Conservation (phyloP, 2,329 filamentous ascomycete genomes). For the Monilinia laxa region DNA sequence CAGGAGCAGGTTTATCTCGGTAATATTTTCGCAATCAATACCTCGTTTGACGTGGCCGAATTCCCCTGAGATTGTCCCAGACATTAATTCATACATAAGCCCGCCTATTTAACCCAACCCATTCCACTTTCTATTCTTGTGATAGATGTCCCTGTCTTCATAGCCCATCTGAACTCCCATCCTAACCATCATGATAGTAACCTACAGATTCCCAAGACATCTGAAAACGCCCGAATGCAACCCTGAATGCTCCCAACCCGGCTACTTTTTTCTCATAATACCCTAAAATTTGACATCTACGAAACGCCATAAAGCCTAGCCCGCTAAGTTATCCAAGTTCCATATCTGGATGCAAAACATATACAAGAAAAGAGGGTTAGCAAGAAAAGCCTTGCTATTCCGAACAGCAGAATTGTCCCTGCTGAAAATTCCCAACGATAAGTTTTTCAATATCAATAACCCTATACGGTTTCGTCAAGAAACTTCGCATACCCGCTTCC, state of each 20-base stretch:
- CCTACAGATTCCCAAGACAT: not conserved
- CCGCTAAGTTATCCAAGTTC: not conserved
- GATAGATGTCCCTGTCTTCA: not conserved
- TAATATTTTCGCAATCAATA: not conserved
- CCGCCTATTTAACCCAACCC: not conserved
- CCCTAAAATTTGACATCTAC: not conserved
- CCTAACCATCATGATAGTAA: slow-evolving; percentile 1
- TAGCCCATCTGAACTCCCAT: slow-evolving; percentile 3
- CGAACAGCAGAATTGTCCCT: slow-evolving; percentile 11
- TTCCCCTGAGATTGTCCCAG: not conserved
- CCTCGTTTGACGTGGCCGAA: not conserved
- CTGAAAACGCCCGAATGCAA: not conserved
- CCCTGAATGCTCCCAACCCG: slow-evolving; percentile 7
- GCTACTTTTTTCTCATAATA: not conserved
- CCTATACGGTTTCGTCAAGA: slow-evolving; percentile 57
- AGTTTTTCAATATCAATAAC: slow-evolving; percentile 53
- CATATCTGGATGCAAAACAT: slow-evolving; percentile 10
- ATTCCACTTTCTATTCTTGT: not conserved
- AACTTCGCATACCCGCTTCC: slow-evolving; percentile 54
- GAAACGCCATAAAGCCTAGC: slow-evolving; percentile 9
- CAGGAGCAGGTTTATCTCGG: not conserved
- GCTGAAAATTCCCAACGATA: slow-evolving; percentile 42
- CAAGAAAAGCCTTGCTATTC: slow-evolving; percentile 7
- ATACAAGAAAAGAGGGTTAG: slow-evolving; percentile 6
- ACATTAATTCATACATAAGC: slow-evolving; percentile 17